These are phyloP conservation scores for Fusarium sp. DNA, from an alignment of 2,329 filamentous ascomycete genomes.

Conservation along the genomic window DNA sequence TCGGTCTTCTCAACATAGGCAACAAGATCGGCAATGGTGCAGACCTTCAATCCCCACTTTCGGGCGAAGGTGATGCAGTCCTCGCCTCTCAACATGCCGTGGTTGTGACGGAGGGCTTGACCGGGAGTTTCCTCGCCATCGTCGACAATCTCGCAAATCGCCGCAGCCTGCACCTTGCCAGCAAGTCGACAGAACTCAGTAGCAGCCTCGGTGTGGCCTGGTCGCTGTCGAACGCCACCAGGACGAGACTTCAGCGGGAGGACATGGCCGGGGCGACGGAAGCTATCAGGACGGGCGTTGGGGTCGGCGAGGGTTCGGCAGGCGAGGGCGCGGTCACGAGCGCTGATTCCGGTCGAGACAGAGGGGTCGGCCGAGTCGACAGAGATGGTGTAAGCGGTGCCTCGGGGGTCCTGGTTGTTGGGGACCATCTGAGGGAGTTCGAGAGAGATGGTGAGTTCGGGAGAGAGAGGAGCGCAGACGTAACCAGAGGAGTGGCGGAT, in stretches of 20 bases:
- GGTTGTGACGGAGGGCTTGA: constrained; percentile 71
- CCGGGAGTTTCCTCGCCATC: constrained; percentile 81
- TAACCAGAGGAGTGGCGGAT: constrained; percentile 90
- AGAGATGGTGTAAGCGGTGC: constrained; percentile 92
- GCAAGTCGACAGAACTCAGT: constrained; percentile 90
- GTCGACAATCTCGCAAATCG: constrained; percentile 92
- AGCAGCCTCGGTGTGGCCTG: constrained; percentile 93
- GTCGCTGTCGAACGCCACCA: constrained; percentile 83
- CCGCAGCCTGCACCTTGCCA: constrained; percentile 80
- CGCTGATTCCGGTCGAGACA: constrained; percentile 90
- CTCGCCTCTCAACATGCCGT: constrained; percentile 94
- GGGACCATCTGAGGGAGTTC: constrained; percentile 90
- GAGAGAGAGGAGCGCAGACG: constrained; percentile 87
- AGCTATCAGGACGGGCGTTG: constrained; percentile 65
- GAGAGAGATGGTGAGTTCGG: constrained; percentile 76
- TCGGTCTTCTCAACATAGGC: constrained; percentile 82
- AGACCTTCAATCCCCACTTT: constrained; percentile 90
- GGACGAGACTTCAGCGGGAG: constrained; percentile 82
- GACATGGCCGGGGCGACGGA: constrained; percentile 90
- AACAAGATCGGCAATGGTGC: constrained; percentile 93
- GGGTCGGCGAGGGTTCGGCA: constrained; percentile 82
- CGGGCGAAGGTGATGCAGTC: constrained; percentile 89
- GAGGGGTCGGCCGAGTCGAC: constrained; percentile 81
- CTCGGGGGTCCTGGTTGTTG: constrained; percentile 81
- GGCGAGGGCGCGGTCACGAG: constrained; percentile 86